Base-by-base conservation (phyloP, 208 protist genomes). In the Herpetomonas muscarum region DNA sequence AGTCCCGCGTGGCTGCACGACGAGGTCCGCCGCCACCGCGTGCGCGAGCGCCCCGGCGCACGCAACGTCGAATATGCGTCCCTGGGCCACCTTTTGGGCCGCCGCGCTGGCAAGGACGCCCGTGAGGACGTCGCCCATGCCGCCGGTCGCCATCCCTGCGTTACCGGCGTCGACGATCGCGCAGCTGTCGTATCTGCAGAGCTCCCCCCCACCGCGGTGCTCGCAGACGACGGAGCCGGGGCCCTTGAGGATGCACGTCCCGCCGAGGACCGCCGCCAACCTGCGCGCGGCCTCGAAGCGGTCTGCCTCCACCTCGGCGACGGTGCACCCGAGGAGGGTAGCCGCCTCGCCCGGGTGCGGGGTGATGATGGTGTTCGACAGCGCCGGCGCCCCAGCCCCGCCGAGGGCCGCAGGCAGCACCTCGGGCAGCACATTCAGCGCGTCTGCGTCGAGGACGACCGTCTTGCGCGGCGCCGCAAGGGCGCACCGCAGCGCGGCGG, bases 121-220 rank as follows among this genome's bases (percentile, higher is more conserved):
- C 0, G 81, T 91, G 13, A 94, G 71, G 7, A 90, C 79, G 66
- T 94, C 87, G 0, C 87, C 87, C 76, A 88, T 87, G 31, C 87
- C 87, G 32, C 87, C 87, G 15, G 68, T 79, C 13, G 76, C 83
- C 87, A 94, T 94, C n/a, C 83, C 87, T 2, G 76, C 72, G 57
- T 91, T 94, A 29, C 87, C 87, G 3, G 79, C 87, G 52, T 94
- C 81, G 6, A 87, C 57, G 6, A 90, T 71, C n/a, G 81, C 72
- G 44, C 53, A 72, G 28, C 32, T 28, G 34, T 72, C 53, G 13
- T 66, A 34, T 21, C 39, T 49, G 64, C 49, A 63, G 19, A 2
- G 24, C 24, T 0, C 32, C 42, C 52, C 4, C 15, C 29, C 28
- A 22, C 21, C 53, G 7, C n/a, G 1, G 44, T 74, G 53, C 21